Evolutionary conservation across 345 rosid species (phyloP), one percentile per base, ranked within the genome.

Genomic region (Eutrema yunnanense): DNA sequence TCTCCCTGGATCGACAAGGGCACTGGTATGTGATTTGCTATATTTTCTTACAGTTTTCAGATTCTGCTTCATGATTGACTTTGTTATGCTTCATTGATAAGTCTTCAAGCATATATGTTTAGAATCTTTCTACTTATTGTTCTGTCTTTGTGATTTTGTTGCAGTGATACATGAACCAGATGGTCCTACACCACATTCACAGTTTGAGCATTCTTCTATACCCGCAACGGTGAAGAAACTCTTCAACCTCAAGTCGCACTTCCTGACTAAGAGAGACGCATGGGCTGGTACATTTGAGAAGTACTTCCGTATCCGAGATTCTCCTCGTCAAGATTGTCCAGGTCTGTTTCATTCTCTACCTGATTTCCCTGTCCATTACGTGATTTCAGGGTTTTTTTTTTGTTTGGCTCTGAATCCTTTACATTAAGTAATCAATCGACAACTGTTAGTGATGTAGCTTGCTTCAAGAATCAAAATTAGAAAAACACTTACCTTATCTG

Each of bases 201-300:
- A 96, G 48, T 96, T 81, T 32, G 98, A 96, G 75, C 99, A 96
- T 80, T 83, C 99, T 67, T 92, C 99, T 16, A 83, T 96, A 68
- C 95, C 99, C 0, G 99, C 98, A 30, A 96, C 99, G 0, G 99
- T 92, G 30, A 96, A 90, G 91, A 90, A 86, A 78, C 99, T 96
- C 74, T 96, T 92, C 74, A 88, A 90, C 78, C 85, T 96, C 6
- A 87, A 87, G 0, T 92, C 97, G 0, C 88, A 88, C 80, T 96
- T 96, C 83, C 71, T 92, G 62, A 90, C 99, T 0, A 96, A 92
- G 84, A 90, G 98, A 79, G 99, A 96, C 82, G 98, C 98, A 1
- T 96, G 98, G 98, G 99, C 99, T 67, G 96, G 96, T 71, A 96
- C 88, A 48, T 96, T 96, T 9, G 99, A 92, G 77, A 86, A 78